Evolutionary conservation across 768 basidiomycete species (phyloP), one percentile per base, ranked within the genome.

Genomic region (Xerocomellus intermedius): DNA sequence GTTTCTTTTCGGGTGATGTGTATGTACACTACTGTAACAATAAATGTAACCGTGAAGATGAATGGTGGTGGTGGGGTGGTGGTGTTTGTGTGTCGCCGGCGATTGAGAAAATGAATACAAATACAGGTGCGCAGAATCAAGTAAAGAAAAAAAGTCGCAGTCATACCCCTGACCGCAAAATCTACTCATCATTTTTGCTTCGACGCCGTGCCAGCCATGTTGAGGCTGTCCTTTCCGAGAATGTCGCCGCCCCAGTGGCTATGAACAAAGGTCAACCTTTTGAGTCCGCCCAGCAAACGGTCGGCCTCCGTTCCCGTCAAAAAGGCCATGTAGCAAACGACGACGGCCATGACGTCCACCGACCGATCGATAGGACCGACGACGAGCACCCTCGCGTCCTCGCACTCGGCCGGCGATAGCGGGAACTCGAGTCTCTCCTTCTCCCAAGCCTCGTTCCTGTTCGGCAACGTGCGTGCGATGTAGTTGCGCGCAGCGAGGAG

Each of bases 271-370:
- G 32, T 8, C 4, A 50, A 22, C 48, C 19, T 50, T 24, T 19
- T 35, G 6, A 55, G 5, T 1, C 21, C 32, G 17, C 2, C 10
- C 12, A 55, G 36, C 17, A 50, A 6, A 1, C 30, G 3, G 5
- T 19, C 4, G 19, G 16, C 19, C 2, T 3, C 0, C 6, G 21
- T 16, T 14, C 36, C 42, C 17, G 35, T 36, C 7, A 49, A 41
- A 51, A 64, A 68, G 21, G 70, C 62, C 28, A 73, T 61, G 58
- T 70, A 73, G 52, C 58, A 64, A 19, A 61, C 63, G 7, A 64
- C 42, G 50, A 67, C 52, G 12, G 66, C 48, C 57, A 74, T 62
- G 38, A 64, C 65, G 54, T 73, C 71, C n/a, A 65, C 63, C 41
- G 69, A 62, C 16, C 61, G 64, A 49, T 59, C 69, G 8, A 48